Percentiles rank a stretch among this genome's conserved stretches.
phyloP scores from a whole-genome alignment of 2,329 filamentous ascomycete genomes.

The Sporothrix luriei region DNA sequence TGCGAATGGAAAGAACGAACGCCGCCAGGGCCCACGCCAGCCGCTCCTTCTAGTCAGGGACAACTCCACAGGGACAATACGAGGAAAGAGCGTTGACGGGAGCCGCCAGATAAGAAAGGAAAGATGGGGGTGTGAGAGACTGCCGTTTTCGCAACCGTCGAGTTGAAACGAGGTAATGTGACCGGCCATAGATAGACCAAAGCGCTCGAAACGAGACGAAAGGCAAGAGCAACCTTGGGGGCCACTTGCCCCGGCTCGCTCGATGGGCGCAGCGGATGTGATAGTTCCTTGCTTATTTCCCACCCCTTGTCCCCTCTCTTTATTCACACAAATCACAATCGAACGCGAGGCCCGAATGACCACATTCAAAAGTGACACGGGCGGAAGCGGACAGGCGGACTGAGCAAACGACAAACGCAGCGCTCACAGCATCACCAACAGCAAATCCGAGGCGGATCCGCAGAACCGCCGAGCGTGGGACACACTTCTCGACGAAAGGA shows the following conservation, averaged over 20 bases:
- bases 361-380: neutral
- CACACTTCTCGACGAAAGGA: neutral
- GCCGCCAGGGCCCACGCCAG: slow-evolving; percentile 2
- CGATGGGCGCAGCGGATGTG: neutral
- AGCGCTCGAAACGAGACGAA: neutral
- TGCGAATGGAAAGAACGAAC: slow-evolving; percentile 5
- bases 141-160: neutral
- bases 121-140: neutral
- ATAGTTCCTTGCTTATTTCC: neutral
- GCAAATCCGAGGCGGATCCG: slow-evolving; percentile 20
- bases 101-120: slow-evolving; percentile 15
- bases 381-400: neutral
- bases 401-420: neutral
- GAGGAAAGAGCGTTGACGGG: neutral
- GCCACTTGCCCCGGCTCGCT: neutral
- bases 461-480: slow-evolving; percentile 15
- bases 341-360: slow-evolving; percentile 18
- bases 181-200: neutral
- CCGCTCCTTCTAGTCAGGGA: slow-evolving; percentile 17
- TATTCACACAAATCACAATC: neutral
- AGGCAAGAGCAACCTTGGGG: neutral
- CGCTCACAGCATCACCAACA: neutral
- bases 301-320: neutral
- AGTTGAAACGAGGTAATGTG: no score
- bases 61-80: neutral